Evolutionary conservation across 2,329 filamentous ascomycete genomes (phyloP).

Genomic region (Diplodia intermedia): DNA sequence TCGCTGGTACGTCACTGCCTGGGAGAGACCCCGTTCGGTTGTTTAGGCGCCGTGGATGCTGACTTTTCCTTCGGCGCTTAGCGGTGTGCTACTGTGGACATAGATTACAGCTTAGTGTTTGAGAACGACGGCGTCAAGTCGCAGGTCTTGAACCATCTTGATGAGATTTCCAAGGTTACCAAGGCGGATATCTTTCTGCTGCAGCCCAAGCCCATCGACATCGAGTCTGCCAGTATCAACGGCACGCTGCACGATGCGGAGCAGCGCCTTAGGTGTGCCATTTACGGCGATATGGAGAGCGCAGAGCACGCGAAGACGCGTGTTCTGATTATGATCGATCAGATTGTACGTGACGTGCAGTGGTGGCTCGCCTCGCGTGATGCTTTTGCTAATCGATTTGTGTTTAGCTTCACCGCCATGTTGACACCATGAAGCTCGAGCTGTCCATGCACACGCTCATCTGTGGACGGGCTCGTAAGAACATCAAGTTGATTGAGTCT

Average conservation of each 20-base stretch:
- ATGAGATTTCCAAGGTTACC: conserved; percentile 84
- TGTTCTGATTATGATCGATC: conserved; percentile 95
- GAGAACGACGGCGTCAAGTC: conserved; percentile 75
- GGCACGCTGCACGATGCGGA: conserved; percentile 85
- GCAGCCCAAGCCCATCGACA: conserved; percentile 82
- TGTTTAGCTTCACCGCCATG: conserved; percentile 71
- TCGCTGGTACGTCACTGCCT: conserved; percentile 68
- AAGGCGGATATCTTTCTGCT: conserved; percentile 97
- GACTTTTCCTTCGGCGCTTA: conserved; percentile 49
- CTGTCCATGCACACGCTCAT: conserved; percentile 88
- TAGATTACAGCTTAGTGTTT: conserved; percentile 88
- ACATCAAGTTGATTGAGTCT: conserved; percentile 97
- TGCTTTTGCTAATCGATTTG: conserved; percentile 46
- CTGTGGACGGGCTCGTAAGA: conserved; percentile 92
- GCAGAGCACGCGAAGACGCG: conserved; percentile 97
- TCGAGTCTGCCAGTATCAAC: conserved; percentile 77
- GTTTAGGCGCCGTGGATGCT: conserved; percentile 39
- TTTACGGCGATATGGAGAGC: conserved; percentile 94
- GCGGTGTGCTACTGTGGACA: conserved; percentile 92
- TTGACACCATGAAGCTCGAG: conserved; percentile 83
- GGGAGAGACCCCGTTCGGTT: neutral
- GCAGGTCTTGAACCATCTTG: conserved; percentile 81
- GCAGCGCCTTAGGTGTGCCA: conserved; percentile 87
- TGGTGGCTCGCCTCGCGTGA: conserved; percentile 34
- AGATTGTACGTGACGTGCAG: conserved; percentile 68